phyloP scores from a whole-genome alignment of 2,329 filamentous ascomycete genomes.

The Talaromyces piceae region DNA sequence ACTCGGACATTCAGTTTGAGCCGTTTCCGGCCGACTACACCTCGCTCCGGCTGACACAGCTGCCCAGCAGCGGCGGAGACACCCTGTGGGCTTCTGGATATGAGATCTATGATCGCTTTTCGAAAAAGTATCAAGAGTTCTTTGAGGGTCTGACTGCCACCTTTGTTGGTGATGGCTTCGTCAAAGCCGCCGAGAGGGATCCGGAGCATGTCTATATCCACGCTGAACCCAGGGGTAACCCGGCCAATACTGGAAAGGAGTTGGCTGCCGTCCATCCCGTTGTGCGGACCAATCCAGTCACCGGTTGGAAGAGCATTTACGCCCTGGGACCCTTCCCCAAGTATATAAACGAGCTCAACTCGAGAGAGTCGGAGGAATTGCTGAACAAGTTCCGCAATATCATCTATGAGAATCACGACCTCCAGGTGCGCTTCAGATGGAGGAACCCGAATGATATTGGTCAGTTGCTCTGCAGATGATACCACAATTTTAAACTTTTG shows the following conservation, averaged over 20 bases:
- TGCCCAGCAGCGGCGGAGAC: slow-evolving; percentile 53
- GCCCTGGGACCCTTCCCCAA: slow-evolving; percentile 36
- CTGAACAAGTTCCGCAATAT: neutral
- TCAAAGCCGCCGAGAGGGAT: slow-evolving; percentile 1
- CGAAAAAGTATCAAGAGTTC: slow-evolving; percentile 49
- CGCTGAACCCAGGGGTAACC: slow-evolving; percentile 15
- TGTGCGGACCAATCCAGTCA: slow-evolving; percentile 56
- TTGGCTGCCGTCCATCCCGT: slow-evolving; percentile 49
- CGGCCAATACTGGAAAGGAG: slow-evolving; percentile 47
- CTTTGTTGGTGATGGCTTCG: slow-evolving; percentile 17
- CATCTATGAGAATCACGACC: slow-evolving; percentile 7
- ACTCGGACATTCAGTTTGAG: slow-evolving; percentile 60
- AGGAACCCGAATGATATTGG: slow-evolving; percentile 8
- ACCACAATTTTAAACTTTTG: neutral
- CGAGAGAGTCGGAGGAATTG: slow-evolving; percentile 25
- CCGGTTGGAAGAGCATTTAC: slow-evolving; percentile 54
- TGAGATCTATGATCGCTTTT: slow-evolving; percentile 59
- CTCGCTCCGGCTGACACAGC: slow-evolving; percentile 48
- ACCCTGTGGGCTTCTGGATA: slow-evolving; percentile 63
- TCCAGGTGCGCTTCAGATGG: slow-evolving; percentile 6
- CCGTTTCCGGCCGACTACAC: slow-evolving; percentile 57
- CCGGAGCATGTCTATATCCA: neutral
- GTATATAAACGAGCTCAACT: slow-evolving; percentile 38
- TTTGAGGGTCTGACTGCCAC: slow-evolving; percentile 48
- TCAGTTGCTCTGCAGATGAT: neutral